These are phyloP conservation scores for Xylaria sp. DNA, from an alignment of 2,329 filamentous ascomycete species.

Conservation along the genomic window DNA sequence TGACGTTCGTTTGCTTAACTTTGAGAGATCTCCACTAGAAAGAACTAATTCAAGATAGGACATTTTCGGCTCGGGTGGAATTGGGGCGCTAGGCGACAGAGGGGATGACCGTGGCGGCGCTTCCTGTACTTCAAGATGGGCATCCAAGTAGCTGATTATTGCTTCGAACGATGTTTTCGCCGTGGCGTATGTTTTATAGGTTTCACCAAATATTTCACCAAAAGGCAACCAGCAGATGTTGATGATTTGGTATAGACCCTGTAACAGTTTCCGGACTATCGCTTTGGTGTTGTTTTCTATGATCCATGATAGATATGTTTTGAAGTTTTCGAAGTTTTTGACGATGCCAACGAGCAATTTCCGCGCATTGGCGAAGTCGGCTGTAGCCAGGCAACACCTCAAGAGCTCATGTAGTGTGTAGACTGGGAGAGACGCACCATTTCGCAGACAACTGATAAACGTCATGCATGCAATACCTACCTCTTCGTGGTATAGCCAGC, in stretches of 20 bases:
- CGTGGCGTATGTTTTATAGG: slow-evolving; percentile 19
- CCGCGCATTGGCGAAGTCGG: slow-evolving; percentile 42
- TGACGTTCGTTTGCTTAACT: slow-evolving; percentile 27
- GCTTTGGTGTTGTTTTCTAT: slow-evolving; percentile 33
- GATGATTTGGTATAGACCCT: slow-evolving; percentile 43
- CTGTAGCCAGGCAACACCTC: slow-evolving; percentile 40
- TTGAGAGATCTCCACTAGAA: slow-evolving; percentile 29
- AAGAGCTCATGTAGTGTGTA: slow-evolving; percentile 47
- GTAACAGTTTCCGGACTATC: slow-evolving; percentile 37
- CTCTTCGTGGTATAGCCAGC: slow-evolving; percentile 59
- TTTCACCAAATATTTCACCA: slow-evolving; percentile 31
- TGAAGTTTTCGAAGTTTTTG: slow-evolving; percentile 41
- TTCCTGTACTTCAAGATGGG: slow-evolving; percentile 39
- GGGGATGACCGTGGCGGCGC: slow-evolving; percentile 14
- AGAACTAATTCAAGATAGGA: slow-evolving; percentile 35
- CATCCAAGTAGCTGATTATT: slow-evolving; percentile 28
- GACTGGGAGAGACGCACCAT: slow-evolving; percentile 38
- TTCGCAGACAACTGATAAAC: slow-evolving; percentile 47
- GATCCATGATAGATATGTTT: slow-evolving; percentile 36
- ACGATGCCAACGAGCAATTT: slow-evolving; percentile 44
- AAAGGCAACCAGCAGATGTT: slow-evolving; percentile 43
- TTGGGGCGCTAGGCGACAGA: slow-evolving; percentile 18
- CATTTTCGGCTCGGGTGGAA: slow-evolving; percentile 24
- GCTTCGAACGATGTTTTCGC: slow-evolving; percentile 27
- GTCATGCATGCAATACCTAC: slow-evolving; percentile 45